Evolutionary conservation across 2,329 filamentous ascomycete species (phyloP).

Genomic region (Colletotrichum godetiae): DNA sequence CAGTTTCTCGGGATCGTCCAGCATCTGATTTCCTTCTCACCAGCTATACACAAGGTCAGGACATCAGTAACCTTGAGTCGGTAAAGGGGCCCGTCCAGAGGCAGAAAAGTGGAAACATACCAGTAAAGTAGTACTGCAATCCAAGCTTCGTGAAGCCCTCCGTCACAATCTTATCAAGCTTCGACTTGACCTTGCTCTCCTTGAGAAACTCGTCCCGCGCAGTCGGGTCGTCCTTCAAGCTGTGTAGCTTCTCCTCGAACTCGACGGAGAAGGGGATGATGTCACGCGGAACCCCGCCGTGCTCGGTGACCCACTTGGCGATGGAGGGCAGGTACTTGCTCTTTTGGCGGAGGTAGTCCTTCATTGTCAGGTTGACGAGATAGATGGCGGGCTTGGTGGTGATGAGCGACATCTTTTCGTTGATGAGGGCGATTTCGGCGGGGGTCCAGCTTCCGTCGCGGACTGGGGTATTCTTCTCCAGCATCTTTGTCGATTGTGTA

Average conservation of each 20-base stretch:
- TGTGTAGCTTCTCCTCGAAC: constrained; percentile 55
- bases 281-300: constrained; percentile 52
- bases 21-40: constrained; percentile 41
- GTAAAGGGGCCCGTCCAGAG: too few relatives aligned
- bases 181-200: neutral
- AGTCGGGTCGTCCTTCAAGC: neutral
- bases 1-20: constrained; percentile 54
- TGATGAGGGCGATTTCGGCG: constrained; percentile 56
- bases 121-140: neutral
- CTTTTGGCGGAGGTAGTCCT: constrained; percentile 59
- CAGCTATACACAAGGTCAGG: neutral
- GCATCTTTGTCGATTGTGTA: constrained; percentile 41
- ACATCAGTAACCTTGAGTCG: too few relatives aligned
- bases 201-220: neutral
- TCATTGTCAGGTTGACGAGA: constrained; percentile 58
- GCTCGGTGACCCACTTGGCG: constrained; percentile 57
- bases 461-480: constrained; percentile 54
- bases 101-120: neutral
- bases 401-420: constrained; percentile 57
- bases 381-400: constrained; percentile 59
- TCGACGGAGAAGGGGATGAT: constrained; percentile 58
- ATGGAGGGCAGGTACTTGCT: constrained; percentile 57
- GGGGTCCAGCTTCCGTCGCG: constrained; percentile 55
- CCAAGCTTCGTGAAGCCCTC: neutral
- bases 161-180: neutral